Conservation (phyloP, 2,329 filamentous ascomycete species). For the Apiospora aurea region DNA sequence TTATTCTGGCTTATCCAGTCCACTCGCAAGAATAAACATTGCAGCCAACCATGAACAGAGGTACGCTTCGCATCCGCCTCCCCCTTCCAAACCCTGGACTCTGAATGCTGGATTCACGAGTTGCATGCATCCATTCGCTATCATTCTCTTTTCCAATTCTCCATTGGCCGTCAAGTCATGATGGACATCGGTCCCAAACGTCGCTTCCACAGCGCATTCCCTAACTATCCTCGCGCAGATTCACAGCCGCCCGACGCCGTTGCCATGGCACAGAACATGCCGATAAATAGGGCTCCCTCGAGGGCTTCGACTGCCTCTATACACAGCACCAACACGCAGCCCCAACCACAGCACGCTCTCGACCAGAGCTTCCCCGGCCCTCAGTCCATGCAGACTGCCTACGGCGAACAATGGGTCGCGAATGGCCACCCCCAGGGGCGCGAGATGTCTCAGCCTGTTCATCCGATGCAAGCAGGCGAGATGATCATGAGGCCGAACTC, state of each 20-base stretch:
- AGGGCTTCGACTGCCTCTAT: conserved; percentile 64
- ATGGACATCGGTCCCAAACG: conserved; percentile 18
- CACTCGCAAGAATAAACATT: conserved; percentile 27
- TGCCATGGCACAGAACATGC: conserved; percentile 46
- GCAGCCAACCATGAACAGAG: conserved; percentile 27
- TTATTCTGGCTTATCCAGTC: conserved; percentile 25
- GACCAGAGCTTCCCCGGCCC: conserved; percentile 53
- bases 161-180: conserved; percentile 13
- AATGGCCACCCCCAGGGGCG: conserved; percentile 53
- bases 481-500: conserved; percentile 65
- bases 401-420: conserved; percentile 57
- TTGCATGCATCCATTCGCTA: conserved; percentile 18
- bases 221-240: conserved; percentile 35
- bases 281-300: conserved; percentile 60
- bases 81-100: conserved; percentile 16
- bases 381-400: conserved; percentile 44
- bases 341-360: conserved; percentile 40
- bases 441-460: conserved; percentile 46
- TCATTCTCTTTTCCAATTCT: neutral
- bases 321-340: conserved; percentile 60
- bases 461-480: conserved; percentile 63
- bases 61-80: conserved; percentile 24
- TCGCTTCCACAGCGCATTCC: conserved; percentile 21
- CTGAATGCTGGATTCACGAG: neutral
- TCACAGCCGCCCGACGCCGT: conserved; percentile 41